A percentile compares a stretch with the other conserved stretches of the same genome.
Evolutionary conservation across 2,329 filamentous ascomycete genomes (phyloP).

Genomic region (Anisogramma anomala): DNA sequence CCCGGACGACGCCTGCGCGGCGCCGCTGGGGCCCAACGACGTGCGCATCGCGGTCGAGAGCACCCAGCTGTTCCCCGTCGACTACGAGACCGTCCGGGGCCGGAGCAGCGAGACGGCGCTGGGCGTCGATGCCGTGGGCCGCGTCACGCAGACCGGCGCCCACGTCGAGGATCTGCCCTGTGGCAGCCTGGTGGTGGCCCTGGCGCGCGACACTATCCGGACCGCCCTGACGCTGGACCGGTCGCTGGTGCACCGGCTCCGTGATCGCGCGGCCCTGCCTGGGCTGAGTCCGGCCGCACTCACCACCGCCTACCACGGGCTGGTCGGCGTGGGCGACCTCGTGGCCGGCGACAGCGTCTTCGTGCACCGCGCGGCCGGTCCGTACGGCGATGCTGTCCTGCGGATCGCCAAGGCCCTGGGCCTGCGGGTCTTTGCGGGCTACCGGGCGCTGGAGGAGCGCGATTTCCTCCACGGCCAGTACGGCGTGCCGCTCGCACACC

Average conservation of each 20-base stretch:
- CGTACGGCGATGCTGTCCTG: conserved; percentile 33
- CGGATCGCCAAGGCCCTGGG: conserved; percentile 27
- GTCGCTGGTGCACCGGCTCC: conserved; percentile 23
- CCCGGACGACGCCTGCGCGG: conserved; percentile 6
- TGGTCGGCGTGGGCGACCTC: conserved; percentile 24
- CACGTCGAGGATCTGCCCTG: conserved; percentile 22
- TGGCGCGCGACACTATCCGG: conserved; percentile 27
- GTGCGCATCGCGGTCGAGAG: conserved; percentile 30
- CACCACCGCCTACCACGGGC: conserved; percentile 31
- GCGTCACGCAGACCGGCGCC: conserved; percentile 25
- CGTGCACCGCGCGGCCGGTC: conserved; percentile 33
- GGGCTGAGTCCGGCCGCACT: conserved; percentile 27
- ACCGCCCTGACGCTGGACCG: conserved; percentile 24
- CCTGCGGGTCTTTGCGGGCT: conserved; percentile 32
- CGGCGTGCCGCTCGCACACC: conserved; percentile 25
- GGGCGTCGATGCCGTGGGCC: conserved; percentile 32
- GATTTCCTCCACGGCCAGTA: conserved; percentile 22
- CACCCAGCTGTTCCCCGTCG: conserved; percentile 25
- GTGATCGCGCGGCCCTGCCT: conserved; percentile 16
- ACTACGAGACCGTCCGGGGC: conserved; percentile 27
- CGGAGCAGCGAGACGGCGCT: conserved; percentile 22
- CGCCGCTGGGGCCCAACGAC: conserved; percentile 21
- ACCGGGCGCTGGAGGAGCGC: conserved; percentile 26
- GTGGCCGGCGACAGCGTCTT: conserved; percentile 25
- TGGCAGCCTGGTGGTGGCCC: conserved; percentile 32